Evolutionary conservation across 352 stramenopile species (phyloP), one percentile per base, ranked within the genome.

Genomic region (Stramenopiles sp.): DNA sequence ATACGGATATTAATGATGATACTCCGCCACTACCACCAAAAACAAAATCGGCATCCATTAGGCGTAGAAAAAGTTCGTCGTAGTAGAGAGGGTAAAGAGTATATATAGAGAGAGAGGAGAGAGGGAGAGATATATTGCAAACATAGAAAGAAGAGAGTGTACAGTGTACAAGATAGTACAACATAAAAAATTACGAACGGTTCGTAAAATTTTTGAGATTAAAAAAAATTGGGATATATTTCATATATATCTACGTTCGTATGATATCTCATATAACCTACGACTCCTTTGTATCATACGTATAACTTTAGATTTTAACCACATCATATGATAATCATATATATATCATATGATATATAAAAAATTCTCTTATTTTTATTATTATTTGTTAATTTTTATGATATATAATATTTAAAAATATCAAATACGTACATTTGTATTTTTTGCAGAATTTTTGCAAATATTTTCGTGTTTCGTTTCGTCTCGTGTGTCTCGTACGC

Each of bases 341-440:
- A n/a, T n/a, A n/a, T n/a, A n/a, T n/a, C n/a, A n/a, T n/a, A n/a
- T n/a, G n/a, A n/a, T n/a, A n/a, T n/a, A n/a, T n/a, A n/a, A n/a
- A n/a, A n/a, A n/a, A n/a, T n/a, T n/a, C n/a, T n/a, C n/a, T n/a
- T n/a, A n/a, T n/a, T n/a, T n/a, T n/a, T n/a, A n/a, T n/a, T n/a
- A 27, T 69, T 69, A 69, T 69, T 69, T 69, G 53, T 69, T 69
- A 69, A 69, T 69, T 69, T 69, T 69, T n/a, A n/a, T n/a, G n/a
- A n/a, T n/a, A n/a, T n/a, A n/a, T n/a, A 27, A 69, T 69, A 69
- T 69, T 69, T 69, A 69, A 69, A 69, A 69, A 69, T 69, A 69
- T 69, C 53, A 69, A 69, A 69, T 69, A 69, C 27, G 27, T 27
- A 27, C 27, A 69, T 69, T 69, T n/a, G n/a, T 20, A 23, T 23